Evolutionary conservation across 140 eudicot genomes (phyloP), one percentile per base, ranked within the genome.

Genomic region (Oenanthe javanica): DNA sequence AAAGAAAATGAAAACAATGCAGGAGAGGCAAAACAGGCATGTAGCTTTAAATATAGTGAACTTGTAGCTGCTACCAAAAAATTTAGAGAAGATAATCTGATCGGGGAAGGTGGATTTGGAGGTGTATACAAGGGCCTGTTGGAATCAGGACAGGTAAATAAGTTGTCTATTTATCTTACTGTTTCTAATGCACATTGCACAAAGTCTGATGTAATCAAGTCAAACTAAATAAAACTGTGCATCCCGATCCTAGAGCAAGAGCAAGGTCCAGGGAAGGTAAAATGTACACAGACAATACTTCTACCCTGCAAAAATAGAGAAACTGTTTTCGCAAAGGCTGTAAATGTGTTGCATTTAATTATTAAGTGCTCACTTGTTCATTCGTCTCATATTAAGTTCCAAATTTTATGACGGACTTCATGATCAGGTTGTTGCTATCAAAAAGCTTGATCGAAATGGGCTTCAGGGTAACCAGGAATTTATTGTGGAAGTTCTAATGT

Each of bases 31-130:
- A 86, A 84, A 76, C 91, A 77, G 78, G 96, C 97, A 2, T 85
- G 90, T 43, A 85, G 93, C 87, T 92, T 86, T 79, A 86, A 92
- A n/a, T 94, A 90, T 74, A 90, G 90, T 21, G 98, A 94, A 47
- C 96, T 94, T 45, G 98, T 93, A 27, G 82, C 87, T 14, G 92
- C 93, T 1, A 90, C 97, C 46, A 92, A 89, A 82, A 90, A 92
- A 70, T 94, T 94, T 42, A 84, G 88, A 79, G 93, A 71, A 43
- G 81, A 92, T 54, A 90, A 94, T 89, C 87, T 94, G 87, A 87
- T 94, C 16, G 98, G 98, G 6, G 94, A 88, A 84, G 98, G 98
- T 13, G 98, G 98, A 46, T 94, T 92, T 80, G 98, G 98, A 74
- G 82, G 92, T 47, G 98, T 94, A 83, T 94, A 86, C 83, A 94